Percentiles rank a stretch among this genome's conserved stretches.
phyloP scores from a whole-genome alignment of 768 basidiomycete species.

The Hygrophoropsis aurantiaca region DNA sequence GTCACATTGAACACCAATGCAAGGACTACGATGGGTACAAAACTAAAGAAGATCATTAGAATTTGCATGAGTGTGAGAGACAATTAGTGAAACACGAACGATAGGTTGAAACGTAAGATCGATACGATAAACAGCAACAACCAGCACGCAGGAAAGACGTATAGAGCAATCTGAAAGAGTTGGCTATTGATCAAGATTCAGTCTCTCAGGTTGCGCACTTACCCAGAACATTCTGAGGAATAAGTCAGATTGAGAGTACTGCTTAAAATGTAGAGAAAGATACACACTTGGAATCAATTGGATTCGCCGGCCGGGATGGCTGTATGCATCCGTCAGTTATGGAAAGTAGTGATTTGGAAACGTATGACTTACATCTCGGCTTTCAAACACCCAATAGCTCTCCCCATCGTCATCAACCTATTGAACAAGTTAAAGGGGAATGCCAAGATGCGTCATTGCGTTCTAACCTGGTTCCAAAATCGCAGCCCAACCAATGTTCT shows the following conservation, averaged over 20 bases:
- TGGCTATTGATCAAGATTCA: slow-evolving; percentile 13
- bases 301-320: slow-evolving; percentile 88
- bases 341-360: not conserved
- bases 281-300: slow-evolving; percentile 79
- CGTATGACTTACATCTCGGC: slow-evolving; percentile 75
- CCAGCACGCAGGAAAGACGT: slow-evolving; percentile 90
- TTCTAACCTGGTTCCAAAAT: slow-evolving; percentile 90
- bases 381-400: slow-evolving; percentile 97
- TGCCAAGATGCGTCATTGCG: not conserved
- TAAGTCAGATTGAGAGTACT: not conserved
- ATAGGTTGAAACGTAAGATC: slow-evolving; percentile 82
- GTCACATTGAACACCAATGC: slow-evolving; percentile 96
- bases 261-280: slow-evolving; percentile 1
- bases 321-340: slow-evolving; percentile 30
- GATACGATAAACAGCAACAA: slow-evolving; percentile 83
- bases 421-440: not conserved
- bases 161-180: slow-evolving; percentile 71
- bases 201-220: slow-evolving; percentile 23
- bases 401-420: slow-evolving; percentile 96
- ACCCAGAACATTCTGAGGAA: slow-evolving; percentile 89
- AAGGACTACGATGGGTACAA: slow-evolving; percentile 90
- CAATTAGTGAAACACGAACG: slow-evolving; percentile 52
- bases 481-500: slow-evolving; percentile 90
- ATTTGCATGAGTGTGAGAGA: slow-evolving; percentile 4
- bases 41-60: slow-evolving; percentile 46